Evolutionary conservation across 2,329 filamentous ascomycete species (phyloP), one percentile per base, ranked within the genome.

Genomic region (Piedraia hortae): DNA sequence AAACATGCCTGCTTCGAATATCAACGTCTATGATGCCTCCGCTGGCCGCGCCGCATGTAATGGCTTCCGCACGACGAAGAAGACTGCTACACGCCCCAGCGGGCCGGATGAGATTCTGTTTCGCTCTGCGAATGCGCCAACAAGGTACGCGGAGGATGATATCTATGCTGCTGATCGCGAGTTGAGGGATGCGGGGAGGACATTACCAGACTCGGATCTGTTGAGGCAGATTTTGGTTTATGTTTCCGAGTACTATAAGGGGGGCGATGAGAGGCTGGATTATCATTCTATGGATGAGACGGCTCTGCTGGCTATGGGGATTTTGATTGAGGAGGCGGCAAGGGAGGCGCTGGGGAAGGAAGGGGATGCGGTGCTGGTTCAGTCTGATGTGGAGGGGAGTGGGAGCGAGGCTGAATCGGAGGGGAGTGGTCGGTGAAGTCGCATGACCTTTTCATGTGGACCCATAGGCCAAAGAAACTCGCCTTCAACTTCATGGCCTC

Each of bases 261-360:
- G 25, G 9, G 26, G 26, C 5, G 24, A 30, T 6, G 27, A 28
- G n/a, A 39, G 33, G 10, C 31, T 33, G 12, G 47, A 53, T 23
- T 56, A 52, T 32, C 47, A 54, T 30, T 72, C 62, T 41, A 62
- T 82, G 59, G 70, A 82, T 37, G 73, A 75, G 47, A 75, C 70
- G 8, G 72, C 72, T 3, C 50, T 82, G 26, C 47, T 82, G 24
- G 70, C 72, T 1, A 53, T 82, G 35, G 71, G 72, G 1, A 62
- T 82, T 21, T 43, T 82, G 25, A 47, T 80, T 18, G 72, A 82
- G 44, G 73, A 82, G 43, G 58, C 61, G 3, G 54, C 59, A 9
- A 51, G 54, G 18, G 59, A 65, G 20, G 41, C 53, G 4, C 45
- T 80, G 10, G 71, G 69, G 4, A 47, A 53, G 24, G 58, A 51